Evolutionary conservation across 1,139 yeast genomes (phyloP).

Genomic region (Wickerhamomyces sp.): DNA sequence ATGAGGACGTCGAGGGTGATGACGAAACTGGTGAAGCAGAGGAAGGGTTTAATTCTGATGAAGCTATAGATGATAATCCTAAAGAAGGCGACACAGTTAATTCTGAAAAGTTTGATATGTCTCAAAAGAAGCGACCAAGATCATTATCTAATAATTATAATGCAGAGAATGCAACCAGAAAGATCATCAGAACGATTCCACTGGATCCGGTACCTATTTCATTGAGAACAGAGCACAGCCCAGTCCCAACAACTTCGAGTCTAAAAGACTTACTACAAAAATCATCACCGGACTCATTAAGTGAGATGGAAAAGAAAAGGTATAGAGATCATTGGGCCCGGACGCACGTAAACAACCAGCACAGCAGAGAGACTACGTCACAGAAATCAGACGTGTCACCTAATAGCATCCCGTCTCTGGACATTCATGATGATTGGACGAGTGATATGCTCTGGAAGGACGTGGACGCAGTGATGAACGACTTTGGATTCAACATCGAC

Average conservation of each 20-base stretch:
- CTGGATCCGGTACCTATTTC: conserved; percentile 76
- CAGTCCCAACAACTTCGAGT: conserved; percentile 13
- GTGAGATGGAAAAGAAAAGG: not conserved
- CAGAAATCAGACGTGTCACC: conserved; percentile 15
- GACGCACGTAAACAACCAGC: conserved; percentile 1
- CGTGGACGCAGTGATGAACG: conserved; percentile 89
- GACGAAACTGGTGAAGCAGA: conserved; percentile 11
- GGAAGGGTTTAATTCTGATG: conserved; percentile 25
- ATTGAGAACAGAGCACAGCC: conserved; percentile 11
- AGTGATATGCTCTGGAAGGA: conserved; percentile 83
- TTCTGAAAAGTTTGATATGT: conserved; percentile 20
- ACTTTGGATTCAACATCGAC: conserved; percentile 77
- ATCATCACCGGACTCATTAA: conserved; percentile 18
- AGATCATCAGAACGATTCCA: conserved; percentile 72
- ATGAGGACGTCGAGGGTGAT: conserved; percentile 20
- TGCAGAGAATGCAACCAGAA: conserved; percentile 69
- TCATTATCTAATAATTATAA: conserved; percentile 50
- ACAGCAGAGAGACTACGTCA: not conserved
- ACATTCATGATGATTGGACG: conserved; percentile 44
- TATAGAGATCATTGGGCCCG: not conserved
- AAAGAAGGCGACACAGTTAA: conserved; percentile 18
- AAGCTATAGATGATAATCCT: conserved; percentile 17
- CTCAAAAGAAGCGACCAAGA: conserved; percentile 36
- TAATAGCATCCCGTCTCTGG: conserved; percentile 22
- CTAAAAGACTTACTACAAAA: conserved; percentile 21